Percentiles rank a stretch among this genome's conserved stretches.
Evolutionary conservation across 2,329 filamentous ascomycete genomes (phyloP).

Genomic region (Alternaria sp.): DNA sequence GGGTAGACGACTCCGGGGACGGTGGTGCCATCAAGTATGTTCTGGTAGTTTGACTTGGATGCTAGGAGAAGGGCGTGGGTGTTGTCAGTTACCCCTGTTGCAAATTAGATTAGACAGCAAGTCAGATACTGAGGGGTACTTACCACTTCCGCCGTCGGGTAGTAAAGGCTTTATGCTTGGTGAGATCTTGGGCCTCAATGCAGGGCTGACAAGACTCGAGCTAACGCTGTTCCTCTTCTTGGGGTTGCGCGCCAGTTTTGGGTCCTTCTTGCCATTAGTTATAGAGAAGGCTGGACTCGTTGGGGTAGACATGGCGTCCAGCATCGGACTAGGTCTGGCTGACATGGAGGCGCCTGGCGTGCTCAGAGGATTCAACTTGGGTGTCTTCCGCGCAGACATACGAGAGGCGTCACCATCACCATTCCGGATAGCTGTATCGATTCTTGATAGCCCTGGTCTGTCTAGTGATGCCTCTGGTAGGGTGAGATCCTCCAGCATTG

Average conservation of each 20-base stretch:
- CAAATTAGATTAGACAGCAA: constrained; percentile 15
- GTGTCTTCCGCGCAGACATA: constrained; percentile 70
- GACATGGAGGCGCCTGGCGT: constrained; percentile 48
- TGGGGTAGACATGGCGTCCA: constrained; percentile 61
- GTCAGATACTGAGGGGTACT: constrained; percentile 33
- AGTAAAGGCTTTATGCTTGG: constrained; percentile 92
- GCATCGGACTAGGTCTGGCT: constrained; percentile 56
- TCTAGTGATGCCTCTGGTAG: constrained; percentile 72
- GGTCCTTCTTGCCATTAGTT: constrained; percentile 38
- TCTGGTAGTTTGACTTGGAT: constrained; percentile 97
- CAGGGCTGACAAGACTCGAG: constrained; percentile 77
- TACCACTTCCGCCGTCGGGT: constrained; percentile 65
- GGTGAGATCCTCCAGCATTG: constrained; percentile 65
- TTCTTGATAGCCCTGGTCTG: constrained; percentile 55
- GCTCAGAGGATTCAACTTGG: constrained; percentile 66
- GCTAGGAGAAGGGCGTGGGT: constrained; percentile 78
- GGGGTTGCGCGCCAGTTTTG: constrained; percentile 35
- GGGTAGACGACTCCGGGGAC: constrained; percentile 91
- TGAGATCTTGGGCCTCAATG: constrained; percentile 85
- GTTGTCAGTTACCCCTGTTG: constrained; percentile 59
- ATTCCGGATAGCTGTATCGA: constrained; percentile 58
- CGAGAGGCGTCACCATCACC: constrained; percentile 63
- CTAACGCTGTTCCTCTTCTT: constrained; percentile 63
- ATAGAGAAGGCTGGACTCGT: constrained; percentile 47
- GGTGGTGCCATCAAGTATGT: constrained; percentile 90